Conservation (phyloP, 2,329 filamentous ascomycete genomes). For the Cladosporium velox region DNA sequence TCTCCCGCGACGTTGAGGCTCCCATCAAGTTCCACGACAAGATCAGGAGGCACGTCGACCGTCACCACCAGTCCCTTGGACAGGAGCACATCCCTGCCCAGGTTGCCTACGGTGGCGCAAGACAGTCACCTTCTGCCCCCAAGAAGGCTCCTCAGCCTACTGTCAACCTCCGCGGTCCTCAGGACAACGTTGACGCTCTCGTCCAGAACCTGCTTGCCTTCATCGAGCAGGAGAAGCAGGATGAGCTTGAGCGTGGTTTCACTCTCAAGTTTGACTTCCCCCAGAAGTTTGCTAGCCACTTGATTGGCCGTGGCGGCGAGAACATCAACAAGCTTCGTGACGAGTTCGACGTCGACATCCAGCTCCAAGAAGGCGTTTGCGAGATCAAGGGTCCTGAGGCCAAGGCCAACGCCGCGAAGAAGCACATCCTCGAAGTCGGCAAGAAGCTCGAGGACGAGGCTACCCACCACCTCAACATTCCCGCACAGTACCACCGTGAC, state of each 20-base stretch:
- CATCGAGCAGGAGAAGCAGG: conserved; percentile 82
- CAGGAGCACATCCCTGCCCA: conserved; percentile 59
- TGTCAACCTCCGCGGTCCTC: conserved; percentile 73
- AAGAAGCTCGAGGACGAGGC: conserved; percentile 89
- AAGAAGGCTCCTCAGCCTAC: conserved; percentile 54
- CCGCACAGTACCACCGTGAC: conserved; percentile 90
- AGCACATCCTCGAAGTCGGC: conserved; percentile 75
- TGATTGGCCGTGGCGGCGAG: conserved; percentile 67
- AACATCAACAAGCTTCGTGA: conserved; percentile 70
- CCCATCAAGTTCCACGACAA: conserved; percentile 65
- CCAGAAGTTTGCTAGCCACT: conserved; percentile 88
- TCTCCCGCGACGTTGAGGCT: conserved; percentile 55
- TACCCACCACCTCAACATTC: conserved; percentile 83
- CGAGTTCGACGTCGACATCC: conserved; percentile 74
- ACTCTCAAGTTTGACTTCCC: conserved; percentile 88
- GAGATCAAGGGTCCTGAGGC: conserved; percentile 94
- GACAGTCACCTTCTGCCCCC: conserved; percentile 46
- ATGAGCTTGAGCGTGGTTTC: conserved; percentile 91
- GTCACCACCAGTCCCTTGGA: conserved; percentile 54
- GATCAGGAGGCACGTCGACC: conserved; percentile 60
- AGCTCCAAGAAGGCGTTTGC: conserved; percentile 90
- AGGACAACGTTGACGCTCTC: conserved; percentile 70
- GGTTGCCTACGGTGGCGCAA: conserved; percentile 51
- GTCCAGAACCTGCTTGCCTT: conserved; percentile 74
- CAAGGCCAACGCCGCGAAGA: conserved; percentile 84